Conservation (phyloP, 2,329 filamentous ascomycete genomes). For the Corinectria fuckeliana region DNA sequence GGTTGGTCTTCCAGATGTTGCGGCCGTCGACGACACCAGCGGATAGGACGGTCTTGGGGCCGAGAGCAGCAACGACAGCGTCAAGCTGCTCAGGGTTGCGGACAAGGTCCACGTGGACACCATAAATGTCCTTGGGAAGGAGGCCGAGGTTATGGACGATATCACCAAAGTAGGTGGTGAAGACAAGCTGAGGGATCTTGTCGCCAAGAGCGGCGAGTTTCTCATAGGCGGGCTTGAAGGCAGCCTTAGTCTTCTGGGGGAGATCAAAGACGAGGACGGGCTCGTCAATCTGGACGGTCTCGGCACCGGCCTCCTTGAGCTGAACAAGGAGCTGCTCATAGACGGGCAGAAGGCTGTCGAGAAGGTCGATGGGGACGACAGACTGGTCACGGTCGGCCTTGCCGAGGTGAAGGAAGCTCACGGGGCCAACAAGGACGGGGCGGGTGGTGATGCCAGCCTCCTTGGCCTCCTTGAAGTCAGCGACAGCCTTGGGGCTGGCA, state of each 20-base stretch:
- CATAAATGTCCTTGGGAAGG: constrained; percentile 79
- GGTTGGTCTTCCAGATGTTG: constrained; percentile 99
- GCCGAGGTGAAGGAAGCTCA: constrained; percentile 96
- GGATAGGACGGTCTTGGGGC: constrained; percentile 88
- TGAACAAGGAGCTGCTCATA: constrained; percentile 92
- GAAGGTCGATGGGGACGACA: constrained; percentile 90
- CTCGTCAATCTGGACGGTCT: constrained; percentile 98
- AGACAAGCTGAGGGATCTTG: constrained; percentile 84
- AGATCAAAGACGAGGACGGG: constrained; percentile 96
- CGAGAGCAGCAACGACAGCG: constrained; percentile 80
- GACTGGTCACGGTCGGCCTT: constrained; percentile 97
- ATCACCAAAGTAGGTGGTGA: constrained; percentile 99
- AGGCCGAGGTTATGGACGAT: constrained; percentile 98
- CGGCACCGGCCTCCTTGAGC: constrained; percentile 95
- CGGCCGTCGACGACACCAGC: constrained; percentile 97
- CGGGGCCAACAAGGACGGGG: constrained; percentile 92
- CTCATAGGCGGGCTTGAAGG: constrained; percentile 98
- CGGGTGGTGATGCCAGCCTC: constrained; percentile 92
- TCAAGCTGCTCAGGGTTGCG: constrained; percentile 98
- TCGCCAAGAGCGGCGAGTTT: constrained; percentile 78
- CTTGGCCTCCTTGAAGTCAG: constrained; percentile 96
- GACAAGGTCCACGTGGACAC: constrained; percentile 93
- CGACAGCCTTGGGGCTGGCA: constrained; percentile 88
- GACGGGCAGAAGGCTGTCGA: constrained; percentile 91
- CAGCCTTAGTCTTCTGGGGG: constrained; percentile 85